Evolutionary conservation across 805 yeast genomes (phyloP).

Genomic region (Candida orba): DNA sequence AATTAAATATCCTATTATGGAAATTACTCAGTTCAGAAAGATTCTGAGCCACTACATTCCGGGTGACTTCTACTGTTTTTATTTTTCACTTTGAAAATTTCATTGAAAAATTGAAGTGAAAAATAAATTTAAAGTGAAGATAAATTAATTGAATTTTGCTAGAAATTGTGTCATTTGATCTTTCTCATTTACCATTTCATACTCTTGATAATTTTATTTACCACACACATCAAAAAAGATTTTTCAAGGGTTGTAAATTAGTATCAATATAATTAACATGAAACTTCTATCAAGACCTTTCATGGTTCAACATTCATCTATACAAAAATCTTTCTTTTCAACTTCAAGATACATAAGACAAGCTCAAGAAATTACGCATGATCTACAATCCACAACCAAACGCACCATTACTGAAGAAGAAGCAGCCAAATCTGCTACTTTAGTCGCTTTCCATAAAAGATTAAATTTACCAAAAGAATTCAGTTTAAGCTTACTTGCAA

Average conservation of each 20-base stretch:
- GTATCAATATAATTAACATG: neutral
- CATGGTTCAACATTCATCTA: constrained; percentile 2
- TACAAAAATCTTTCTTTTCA: constrained; percentile 6
- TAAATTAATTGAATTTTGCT: neutral
- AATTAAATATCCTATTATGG: neutral
- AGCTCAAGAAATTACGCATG: constrained; percentile 1
- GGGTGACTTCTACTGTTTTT: constrained; percentile 2
- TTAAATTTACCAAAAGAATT: constrained; percentile 53
- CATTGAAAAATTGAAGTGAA: constrained; percentile 1
- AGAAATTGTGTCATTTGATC: neutral
- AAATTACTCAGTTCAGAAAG: neutral
- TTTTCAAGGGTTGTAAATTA: neutral
- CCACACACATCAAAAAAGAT: neutral
- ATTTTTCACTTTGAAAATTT: neutral
- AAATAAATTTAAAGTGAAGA: constrained; percentile 3
- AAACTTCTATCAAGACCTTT: constrained; percentile 5
- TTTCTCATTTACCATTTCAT: neutral
- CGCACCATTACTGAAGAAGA: constrained; percentile 34
- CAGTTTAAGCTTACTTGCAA: constrained; percentile 63
- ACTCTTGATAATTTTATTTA: neutral
- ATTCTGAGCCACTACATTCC: neutral
- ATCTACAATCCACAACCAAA: neutral
- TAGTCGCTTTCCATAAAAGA: constrained; percentile 74
- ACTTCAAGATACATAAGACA: constrained; percentile 5
- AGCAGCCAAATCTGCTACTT: constrained; percentile 57